phyloP scores from a whole-genome alignment of 2,329 filamentous ascomycete genomes.

The Stylonectria norvegica region DNA sequence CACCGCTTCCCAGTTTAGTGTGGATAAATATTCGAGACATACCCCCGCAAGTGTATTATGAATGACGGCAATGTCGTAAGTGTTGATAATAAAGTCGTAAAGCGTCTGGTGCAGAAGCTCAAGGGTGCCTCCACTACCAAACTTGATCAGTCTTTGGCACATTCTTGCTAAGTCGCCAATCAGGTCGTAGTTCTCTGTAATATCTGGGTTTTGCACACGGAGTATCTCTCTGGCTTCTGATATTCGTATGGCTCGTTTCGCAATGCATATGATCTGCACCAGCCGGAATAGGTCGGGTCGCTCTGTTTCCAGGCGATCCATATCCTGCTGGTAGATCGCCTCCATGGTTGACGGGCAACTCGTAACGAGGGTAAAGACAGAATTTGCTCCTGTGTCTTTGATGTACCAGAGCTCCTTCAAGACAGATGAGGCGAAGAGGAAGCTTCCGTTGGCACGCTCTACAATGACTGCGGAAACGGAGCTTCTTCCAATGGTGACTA shows the following conservation, averaged over 20 bases:
- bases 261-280: constrained; percentile 17
- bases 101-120: constrained; percentile 22
- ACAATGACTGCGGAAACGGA: constrained; percentile 19
- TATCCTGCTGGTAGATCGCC: constrained; percentile 21
- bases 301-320: constrained; percentile 16
- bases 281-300: constrained; percentile 16
- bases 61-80: constrained; percentile 13
- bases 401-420: constrained; percentile 20
- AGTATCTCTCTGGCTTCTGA: constrained; percentile 17
- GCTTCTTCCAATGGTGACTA: constrained; percentile 12
- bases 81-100: constrained; percentile 19
- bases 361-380: constrained; percentile 17
- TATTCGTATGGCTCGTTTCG: constrained; percentile 7
- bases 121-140: constrained; percentile 12
- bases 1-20: constrained; percentile 10
- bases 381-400: constrained; percentile 19
- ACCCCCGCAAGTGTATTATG: constrained; percentile 11
- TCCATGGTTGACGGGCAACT: constrained; percentile 20
- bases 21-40: constrained; percentile 12
- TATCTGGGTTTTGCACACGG: constrained; percentile 12
- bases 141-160: constrained; percentile 17
- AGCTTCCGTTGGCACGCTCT: constrained; percentile 19
- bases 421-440: constrained; percentile 18
- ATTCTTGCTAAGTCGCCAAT: constrained; percentile 14
- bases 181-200: constrained; percentile 18